phyloP scores from a whole-genome alignment of 2,329 filamentous ascomycete species.

The Fusarium gaditjirri region DNA sequence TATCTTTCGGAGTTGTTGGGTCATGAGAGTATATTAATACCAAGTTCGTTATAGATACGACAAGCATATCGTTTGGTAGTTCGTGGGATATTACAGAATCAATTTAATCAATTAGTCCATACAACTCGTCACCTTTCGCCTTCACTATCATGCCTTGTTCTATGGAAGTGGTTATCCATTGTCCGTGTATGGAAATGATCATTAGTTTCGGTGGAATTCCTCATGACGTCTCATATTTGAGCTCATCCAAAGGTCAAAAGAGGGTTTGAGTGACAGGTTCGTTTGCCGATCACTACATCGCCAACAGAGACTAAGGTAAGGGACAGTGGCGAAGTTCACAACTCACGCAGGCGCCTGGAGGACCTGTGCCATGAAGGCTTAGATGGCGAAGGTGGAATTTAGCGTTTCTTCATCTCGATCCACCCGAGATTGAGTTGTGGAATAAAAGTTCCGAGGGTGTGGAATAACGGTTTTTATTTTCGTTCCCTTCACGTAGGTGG shows the following conservation, averaged over 20 bases:
- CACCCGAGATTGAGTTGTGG: background rate
- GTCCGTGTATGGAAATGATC: background rate
- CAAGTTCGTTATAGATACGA: slow-evolving; percentile 28
- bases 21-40: slow-evolving; percentile 26
- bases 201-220: background rate
- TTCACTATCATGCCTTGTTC: background rate
- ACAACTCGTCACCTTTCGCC: background rate
- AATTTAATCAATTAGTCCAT: background rate
- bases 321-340: slow-evolving; percentile 25
- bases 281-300: slow-evolving; percentile 18
- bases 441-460: background rate
- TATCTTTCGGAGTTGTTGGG: slow-evolving; percentile 5
- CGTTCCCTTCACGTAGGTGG: slow-evolving; percentile 4
- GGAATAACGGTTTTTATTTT: background rate
- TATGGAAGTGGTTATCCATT: background rate
- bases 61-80: slow-evolving; percentile 26
- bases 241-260: background rate
- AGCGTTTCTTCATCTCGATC: slow-evolving; percentile 22
- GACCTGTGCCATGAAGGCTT: slow-evolving; percentile 14
- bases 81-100: background rate
- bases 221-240: slow-evolving; percentile 6
- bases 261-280: slow-evolving; percentile 12
- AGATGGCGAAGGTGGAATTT: slow-evolving; percentile 2
- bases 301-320: slow-evolving; percentile 8
- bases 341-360: slow-evolving; percentile 13